These are phyloP conservation scores for Neopestalotiopsis clavispora DNA, from an alignment of 2,329 filamentous ascomycete species.

Conservation along the genomic window DNA sequence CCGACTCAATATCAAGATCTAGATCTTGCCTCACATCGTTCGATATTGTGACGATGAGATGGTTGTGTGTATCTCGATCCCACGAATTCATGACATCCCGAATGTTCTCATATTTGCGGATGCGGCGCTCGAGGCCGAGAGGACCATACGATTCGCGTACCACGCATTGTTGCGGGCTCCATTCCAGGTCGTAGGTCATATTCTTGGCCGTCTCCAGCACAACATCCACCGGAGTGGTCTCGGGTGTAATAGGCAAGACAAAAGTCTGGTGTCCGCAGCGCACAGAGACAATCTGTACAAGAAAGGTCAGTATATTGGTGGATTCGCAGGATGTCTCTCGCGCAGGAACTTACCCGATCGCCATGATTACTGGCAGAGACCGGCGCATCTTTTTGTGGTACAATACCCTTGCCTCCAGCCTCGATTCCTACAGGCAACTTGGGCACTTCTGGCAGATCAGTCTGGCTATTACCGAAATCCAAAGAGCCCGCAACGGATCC, in stretches of 20 bases:
- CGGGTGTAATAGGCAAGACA: slow-evolving; percentile 72
- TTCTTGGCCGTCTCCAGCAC: slow-evolving; percentile 69
- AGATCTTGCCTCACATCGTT: slow-evolving; percentile 58
- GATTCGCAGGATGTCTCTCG: neutral
- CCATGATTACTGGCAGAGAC: slow-evolving; percentile 80
- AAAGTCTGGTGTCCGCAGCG: slow-evolving; percentile 73
- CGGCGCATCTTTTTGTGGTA: slow-evolving; percentile 72
- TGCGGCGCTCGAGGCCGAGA: slow-evolving; percentile 78
- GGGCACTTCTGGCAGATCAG: slow-evolving; percentile 25
- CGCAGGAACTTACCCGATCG: slow-evolving; percentile 65
- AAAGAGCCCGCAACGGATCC: slow-evolving; percentile 35
- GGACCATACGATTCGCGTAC: slow-evolving; percentile 77
- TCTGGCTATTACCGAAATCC: slow-evolving; percentile 31
- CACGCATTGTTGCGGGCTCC: slow-evolving; percentile 70
- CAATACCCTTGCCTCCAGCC: slow-evolving; percentile 50
- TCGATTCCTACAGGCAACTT: slow-evolving; percentile 40
- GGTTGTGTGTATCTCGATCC: slow-evolving; percentile 81
- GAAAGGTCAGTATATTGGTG: slow-evolving; percentile 27
- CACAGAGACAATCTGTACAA: slow-evolving; percentile 67
- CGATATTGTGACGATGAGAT: slow-evolving; percentile 68
- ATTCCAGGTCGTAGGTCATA: slow-evolving; percentile 59
- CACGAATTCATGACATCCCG: slow-evolving; percentile 92
- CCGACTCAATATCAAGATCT: slow-evolving; percentile 69
- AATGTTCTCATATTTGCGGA: slow-evolving; percentile 85
- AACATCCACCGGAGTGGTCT: slow-evolving; percentile 77